Base-by-base conservation (phyloP, 306 rosid species). In the Vigna reflexopilosa region DNA sequence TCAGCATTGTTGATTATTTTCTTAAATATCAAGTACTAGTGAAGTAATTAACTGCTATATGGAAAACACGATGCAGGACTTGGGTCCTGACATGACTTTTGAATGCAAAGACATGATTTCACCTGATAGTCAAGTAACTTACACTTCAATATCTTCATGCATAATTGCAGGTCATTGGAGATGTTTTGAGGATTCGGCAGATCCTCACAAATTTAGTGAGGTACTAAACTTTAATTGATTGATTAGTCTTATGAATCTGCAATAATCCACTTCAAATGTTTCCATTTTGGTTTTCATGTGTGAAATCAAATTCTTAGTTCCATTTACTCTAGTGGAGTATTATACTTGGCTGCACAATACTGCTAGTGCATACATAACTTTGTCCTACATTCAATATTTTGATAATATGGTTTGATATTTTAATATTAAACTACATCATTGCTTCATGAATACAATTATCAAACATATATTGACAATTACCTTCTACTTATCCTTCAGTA, bases 141-240 rank as follows among this genome's bases (percentile, higher is more conserved):
- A 70, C 32, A 69, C 52, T 81, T 73, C 16, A 44, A 14, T 26
- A 63, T 13, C 32, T 73, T 73, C 61, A 26, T 78, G 73, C 65
- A 36, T 30, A 67, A 77, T 73, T 92, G 47, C 90, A 94, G 98
- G 93, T 93, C 75, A 84, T 90, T 14, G 99, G 99, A 48, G 99
- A 93, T 75, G 99, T 96, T 80, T 86, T 96, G 78, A 87, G 99
- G 85, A 93, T 96, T 82, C 90, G 99, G 76, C 99, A 96, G 84
- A 96, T 91, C 50, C 98, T 96, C 70, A 96, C 99, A 69, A 96
- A 96, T 87, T 85, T 96, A 87, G 84, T 96, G 86, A 93, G 97
- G 98, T 94, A 65, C 24, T 65, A 38, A 65, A 48, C 70, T 36
- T 38, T 10, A 16, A 62, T 1, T 28, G 11, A 6, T 59, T 59